A percentile compares a stretch with the other conserved stretches of the same genome.
Evolutionary conservation across 805 yeast genomes (phyloP).

Genomic region (Zygosaccharomyces bailii): DNA sequence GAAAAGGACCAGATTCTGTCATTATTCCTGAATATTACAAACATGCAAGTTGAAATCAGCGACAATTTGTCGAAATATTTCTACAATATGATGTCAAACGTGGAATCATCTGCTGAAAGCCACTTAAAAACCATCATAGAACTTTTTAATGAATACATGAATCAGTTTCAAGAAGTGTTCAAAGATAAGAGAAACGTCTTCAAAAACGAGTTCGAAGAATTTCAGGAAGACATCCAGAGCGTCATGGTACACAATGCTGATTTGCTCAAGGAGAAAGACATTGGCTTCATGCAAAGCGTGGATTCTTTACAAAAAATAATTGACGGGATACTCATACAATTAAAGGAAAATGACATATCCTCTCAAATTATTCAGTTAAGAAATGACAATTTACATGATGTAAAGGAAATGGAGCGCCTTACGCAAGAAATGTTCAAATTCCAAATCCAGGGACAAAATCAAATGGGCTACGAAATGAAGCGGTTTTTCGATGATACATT

Average conservation of each 20-base stretch:
- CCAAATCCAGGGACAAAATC: constrained; percentile 7
- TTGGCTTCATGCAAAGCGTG: constrained; percentile 10
- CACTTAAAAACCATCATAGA: constrained; percentile 9
- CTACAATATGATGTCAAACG: constrained; percentile 8
- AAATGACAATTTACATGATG: constrained; percentile 8
- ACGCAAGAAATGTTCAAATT: constrained; percentile 3
- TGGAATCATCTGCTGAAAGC: constrained; percentile 12
- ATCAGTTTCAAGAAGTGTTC: constrained; percentile 8
- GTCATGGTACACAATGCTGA: constrained; percentile 7
- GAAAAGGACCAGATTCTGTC: constrained; percentile 49
- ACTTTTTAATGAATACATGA: constrained; percentile 11
- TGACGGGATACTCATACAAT: constrained; percentile 10
- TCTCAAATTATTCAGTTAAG: constrained; percentile 12
- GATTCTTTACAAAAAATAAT: constrained; percentile 20
- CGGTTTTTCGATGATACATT: constrained; percentile 4
- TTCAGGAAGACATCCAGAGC: constrained; percentile 9
- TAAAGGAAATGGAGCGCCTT: constrained; percentile 8
- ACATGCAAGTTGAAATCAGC: constrained; percentile 27
- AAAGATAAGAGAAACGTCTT: constrained; percentile 8
- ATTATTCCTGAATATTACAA: constrained; percentile 48
- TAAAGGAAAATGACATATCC: constrained; percentile 28
- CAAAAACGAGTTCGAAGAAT: constrained; percentile 10
- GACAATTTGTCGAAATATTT: constrained; percentile 13
- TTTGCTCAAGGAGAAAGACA: constrained; percentile 6
- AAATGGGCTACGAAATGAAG: constrained; percentile 9